phyloP scores from a whole-genome alignment of 768 basidiomycete genomes.

The Mycena galopus region DNA sequence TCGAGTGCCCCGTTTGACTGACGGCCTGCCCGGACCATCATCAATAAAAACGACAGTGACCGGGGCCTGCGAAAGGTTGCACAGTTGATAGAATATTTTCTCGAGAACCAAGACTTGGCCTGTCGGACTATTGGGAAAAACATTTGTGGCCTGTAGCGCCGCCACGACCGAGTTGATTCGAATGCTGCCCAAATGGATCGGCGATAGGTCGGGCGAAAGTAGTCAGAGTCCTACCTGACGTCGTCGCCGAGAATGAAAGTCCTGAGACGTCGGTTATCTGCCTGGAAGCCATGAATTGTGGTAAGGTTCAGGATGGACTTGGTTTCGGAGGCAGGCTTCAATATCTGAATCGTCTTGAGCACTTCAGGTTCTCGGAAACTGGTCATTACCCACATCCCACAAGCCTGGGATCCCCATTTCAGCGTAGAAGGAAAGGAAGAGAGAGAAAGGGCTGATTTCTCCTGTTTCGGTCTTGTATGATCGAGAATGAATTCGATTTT shows the following conservation, averaged over 20 bases:
- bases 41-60: not conserved
- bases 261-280: not conserved
- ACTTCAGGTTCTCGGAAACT: too few species aligned
- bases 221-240: not conserved
- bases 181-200: not conserved
- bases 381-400: too few species aligned
- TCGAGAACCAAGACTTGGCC: not conserved
- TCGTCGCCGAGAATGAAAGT: not conserved
- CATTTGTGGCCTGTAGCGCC: not conserved
- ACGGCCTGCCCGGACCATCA: not conserved
- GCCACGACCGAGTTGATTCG: not conserved
- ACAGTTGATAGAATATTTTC: constrained; percentile 1
- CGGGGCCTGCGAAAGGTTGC: not conserved
- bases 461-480: not conserved
- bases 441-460: too few species aligned
- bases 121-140: not conserved
- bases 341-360: too few species aligned
- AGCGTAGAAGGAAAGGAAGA: too few species aligned
- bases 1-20: not conserved
- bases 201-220: too few species aligned
- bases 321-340: not conserved
- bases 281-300: not conserved
- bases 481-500: not conserved
- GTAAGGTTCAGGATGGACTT: constrained; percentile 2
- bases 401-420: too few species aligned